phyloP scores from a whole-genome alignment of 108 stramenopile species.

The Cyclotella baltica region DNA sequence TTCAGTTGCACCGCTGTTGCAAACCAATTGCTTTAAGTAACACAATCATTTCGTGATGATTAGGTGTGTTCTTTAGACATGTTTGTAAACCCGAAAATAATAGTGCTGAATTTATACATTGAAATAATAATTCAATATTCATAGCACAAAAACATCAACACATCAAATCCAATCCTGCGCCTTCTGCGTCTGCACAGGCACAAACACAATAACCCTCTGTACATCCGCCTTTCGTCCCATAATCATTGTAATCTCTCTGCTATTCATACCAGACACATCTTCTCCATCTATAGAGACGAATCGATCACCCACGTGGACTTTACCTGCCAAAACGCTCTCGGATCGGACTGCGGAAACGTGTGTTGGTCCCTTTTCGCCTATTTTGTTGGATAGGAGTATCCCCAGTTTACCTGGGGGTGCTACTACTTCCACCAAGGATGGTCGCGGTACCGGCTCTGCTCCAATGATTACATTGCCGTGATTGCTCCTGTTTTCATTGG shows the following conservation, averaged over 20 bases:
- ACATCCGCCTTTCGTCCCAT: conserved; percentile 53
- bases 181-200: conserved; percentile 17
- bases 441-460: conserved; percentile 41
- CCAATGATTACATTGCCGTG: conserved; percentile 11
- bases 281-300: conserved; percentile 63
- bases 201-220: conserved; percentile 22
- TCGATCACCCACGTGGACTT: conserved; percentile 42
- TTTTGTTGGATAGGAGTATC: conserved; percentile 66
- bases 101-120: too few relatives aligned
- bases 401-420: conserved; percentile 81
- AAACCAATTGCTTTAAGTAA: too few relatives aligned
- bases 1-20: too few relatives aligned
- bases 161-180: conserved; percentile 45
- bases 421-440: conserved; percentile 24
- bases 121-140: too few relatives aligned
- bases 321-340: conserved; percentile 39
- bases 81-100: too few relatives aligned
- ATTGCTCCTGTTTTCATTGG: conserved; percentile 7
- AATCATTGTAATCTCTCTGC: conserved; percentile 68
- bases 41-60: too few relatives aligned
- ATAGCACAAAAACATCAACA: not conserved
- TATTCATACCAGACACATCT: conserved; percentile 65
- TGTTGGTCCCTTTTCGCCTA: conserved; percentile 22
- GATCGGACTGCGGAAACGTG: conserved; percentile 45
- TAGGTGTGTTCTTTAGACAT: too few relatives aligned